Evolutionary conservation across 371 early-diverging fungal species (phyloP).

Genomic region (Apophysomyces ossiformis): DNA sequence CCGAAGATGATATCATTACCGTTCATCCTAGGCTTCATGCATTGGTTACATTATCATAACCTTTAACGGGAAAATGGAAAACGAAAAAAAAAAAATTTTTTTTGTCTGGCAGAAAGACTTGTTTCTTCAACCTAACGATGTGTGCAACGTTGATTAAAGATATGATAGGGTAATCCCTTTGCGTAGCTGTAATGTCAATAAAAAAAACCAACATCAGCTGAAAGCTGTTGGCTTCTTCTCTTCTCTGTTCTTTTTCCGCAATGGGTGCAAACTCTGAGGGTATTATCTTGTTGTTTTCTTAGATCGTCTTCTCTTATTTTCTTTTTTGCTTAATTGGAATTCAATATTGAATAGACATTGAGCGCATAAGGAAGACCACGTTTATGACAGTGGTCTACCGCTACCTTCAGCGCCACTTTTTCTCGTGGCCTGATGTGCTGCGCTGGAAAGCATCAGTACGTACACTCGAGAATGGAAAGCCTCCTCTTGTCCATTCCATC

Average conservation of each 20-base stretch:
- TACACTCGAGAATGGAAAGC: neutral
- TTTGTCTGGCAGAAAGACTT: constrained; percentile 8
- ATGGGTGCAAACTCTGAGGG: constrained; percentile 1
- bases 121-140: constrained; percentile 12
- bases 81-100: constrained; percentile 17
- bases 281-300: neutral
- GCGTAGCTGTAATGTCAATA: constrained; percentile 7
- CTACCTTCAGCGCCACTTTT: constrained; percentile 21
- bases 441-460: constrained; percentile 50
- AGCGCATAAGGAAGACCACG: constrained; percentile 8
- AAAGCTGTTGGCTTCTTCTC: constrained; percentile 1
- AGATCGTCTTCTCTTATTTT: neutral
- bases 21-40: constrained; percentile 47
- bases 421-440: constrained; percentile 43
- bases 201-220: neutral
- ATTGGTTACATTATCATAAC: constrained; percentile 30
- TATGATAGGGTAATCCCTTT: constrained; percentile 1
- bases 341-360: neutral
- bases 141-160: constrained; percentile 1
- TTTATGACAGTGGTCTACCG: constrained; percentile 15
- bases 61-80: constrained; percentile 16
- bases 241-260: constrained; percentile 2
- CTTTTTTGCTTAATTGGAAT: constrained; percentile 12
- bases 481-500: neutral
- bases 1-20: constrained; percentile 32